Evolutionary conservation across 1,284 basidiomycete species (phyloP), one percentile per base, ranked within the genome.

Genomic region (Tilletiopsis washingtonensis): DNA sequence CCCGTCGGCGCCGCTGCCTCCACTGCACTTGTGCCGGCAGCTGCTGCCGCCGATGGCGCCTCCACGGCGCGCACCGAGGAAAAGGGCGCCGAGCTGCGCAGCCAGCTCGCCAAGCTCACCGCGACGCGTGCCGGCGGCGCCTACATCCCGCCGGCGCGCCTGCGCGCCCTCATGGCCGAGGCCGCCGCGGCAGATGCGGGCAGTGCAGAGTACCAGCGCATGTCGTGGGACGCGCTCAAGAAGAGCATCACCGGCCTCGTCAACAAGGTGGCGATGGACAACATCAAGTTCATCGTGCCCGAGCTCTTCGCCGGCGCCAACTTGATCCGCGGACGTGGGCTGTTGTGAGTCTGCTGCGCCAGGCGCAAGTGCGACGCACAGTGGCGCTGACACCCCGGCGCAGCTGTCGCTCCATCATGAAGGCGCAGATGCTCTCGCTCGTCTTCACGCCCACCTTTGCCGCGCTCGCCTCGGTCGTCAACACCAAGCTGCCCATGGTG

Each of bases 211-310:
- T 97, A 87, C 74, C 94, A 98, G 76, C 56, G 93, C 17, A 78
- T 99, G 62, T 88, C 88, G 23, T 99, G 93, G 94, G 94, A 99
- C 71, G 93, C 94, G 1, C 78, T 99, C 54, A 84, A 91, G 71
- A 99, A 99, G 77, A 89, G 86, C 51, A 88, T 99, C 70, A 98
- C 94, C 23, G 94, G 94, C 87, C 85, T 98, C 64, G 93, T 98
- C 79, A 99, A 99, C 80, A 88, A 96, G 76, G 79, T 80, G 36
- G 59, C 75, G 73, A 80, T 89, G 20, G 81, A 84, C 59, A 98
- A 98, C 74, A 98, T 97, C 81, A 98, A 99, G 76, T 82, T 86
- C 63, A 84, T 99, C 64, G 83, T 96, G 0, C 94, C 93, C 1
- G 93, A 98, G 59, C 71, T 74, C 7, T 61, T 71, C 40, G 67